These are phyloP conservation scores for Diplogelasinospora grovesii DNA, from an alignment of 495 filamentous ascomycete genomes.

Conservation along the genomic window DNA sequence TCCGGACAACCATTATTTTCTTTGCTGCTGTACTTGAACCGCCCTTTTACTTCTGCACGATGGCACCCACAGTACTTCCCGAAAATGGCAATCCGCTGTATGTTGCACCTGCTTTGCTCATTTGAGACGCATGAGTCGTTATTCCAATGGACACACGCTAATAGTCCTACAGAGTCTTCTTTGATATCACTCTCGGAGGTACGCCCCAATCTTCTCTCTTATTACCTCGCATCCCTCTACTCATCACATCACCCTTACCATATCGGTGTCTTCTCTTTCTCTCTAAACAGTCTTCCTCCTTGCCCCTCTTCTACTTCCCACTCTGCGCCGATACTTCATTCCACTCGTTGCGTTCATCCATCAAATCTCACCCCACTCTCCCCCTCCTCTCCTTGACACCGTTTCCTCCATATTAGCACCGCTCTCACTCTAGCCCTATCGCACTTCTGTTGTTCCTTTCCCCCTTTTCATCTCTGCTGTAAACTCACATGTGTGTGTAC, in stretches of 20 bases:
- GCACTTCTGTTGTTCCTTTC: too few relatives aligned
- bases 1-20: background rate
- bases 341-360: too few relatives aligned
- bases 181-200: slow-evolving; percentile 91
- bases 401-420: background rate
- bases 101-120: too few relatives aligned
- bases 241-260: background rate
- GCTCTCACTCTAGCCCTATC: too few relatives aligned
- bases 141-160: too few relatives aligned
- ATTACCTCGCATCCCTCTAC: background rate
- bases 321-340: too few relatives aligned
- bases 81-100: slow-evolving; percentile 50
- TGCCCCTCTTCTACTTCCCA: background rate
- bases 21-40: background rate
- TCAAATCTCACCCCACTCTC: too few relatives aligned
- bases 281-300: too few relatives aligned
- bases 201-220: slow-evolving; percentile 22
- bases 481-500: too few relatives aligned
- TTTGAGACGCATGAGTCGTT: too few relatives aligned
- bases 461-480: background rate
- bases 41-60: slow-evolving; percentile 8
- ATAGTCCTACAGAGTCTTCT: slow-evolving; percentile 81
- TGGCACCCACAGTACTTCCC: slow-evolving; percentile 48
- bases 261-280: too few relatives aligned
- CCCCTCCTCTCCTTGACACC: background rate